Evolutionary conservation across 495 filamentous ascomycete genomes (phyloP).

Genomic region (Annulohypoxylon nitens): DNA sequence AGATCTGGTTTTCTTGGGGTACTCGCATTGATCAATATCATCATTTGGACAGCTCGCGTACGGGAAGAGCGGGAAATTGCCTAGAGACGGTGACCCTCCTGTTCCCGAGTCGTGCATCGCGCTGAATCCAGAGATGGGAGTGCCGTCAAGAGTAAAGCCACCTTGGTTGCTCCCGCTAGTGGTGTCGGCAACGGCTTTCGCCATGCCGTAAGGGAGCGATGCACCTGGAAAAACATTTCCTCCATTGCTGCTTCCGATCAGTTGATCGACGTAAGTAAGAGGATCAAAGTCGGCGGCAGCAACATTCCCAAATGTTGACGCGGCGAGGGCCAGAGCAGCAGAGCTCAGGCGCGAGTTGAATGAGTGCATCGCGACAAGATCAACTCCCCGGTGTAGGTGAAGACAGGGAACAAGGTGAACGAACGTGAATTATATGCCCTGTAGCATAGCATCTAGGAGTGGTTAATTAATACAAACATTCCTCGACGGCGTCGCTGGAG

Average conservation of each 20-base stretch:
- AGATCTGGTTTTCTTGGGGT: slow-evolving; percentile 62
- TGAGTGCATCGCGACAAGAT: slow-evolving; percentile 41
- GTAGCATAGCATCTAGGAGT: slow-evolving; percentile 23
- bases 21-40: slow-evolving; percentile 73
- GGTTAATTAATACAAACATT: slow-evolving; percentile 38
- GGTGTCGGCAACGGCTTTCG: slow-evolving; percentile 81
- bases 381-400: slow-evolving; percentile 14
- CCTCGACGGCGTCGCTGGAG: slow-evolving; percentile 20
- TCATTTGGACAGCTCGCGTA: slow-evolving; percentile 74
- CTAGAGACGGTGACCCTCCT: slow-evolving; percentile 75
- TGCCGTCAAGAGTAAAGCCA: slow-evolving; percentile 76
- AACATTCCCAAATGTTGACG: slow-evolving; percentile 24
- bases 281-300: slow-evolving; percentile 53
- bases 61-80: slow-evolving; percentile 81
- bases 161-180: slow-evolving; percentile 74
- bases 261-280: slow-evolving; percentile 63
- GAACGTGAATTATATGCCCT: slow-evolving; percentile 29
- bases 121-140: slow-evolving; percentile 74
- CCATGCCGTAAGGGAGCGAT: slow-evolving; percentile 80
- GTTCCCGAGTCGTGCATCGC: slow-evolving; percentile 79
- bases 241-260: slow-evolving; percentile 71
- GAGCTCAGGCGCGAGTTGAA: slow-evolving; percentile 32
- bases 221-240: slow-evolving; percentile 84
- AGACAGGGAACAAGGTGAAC: slow-evolving; percentile 29
- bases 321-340: slow-evolving; percentile 29